Percentiles rank a stretch among this genome's conserved stretches.
Evolutionary conservation across 768 basidiomycete species (phyloP).

Genomic region (Kondoa malvinella): DNA sequence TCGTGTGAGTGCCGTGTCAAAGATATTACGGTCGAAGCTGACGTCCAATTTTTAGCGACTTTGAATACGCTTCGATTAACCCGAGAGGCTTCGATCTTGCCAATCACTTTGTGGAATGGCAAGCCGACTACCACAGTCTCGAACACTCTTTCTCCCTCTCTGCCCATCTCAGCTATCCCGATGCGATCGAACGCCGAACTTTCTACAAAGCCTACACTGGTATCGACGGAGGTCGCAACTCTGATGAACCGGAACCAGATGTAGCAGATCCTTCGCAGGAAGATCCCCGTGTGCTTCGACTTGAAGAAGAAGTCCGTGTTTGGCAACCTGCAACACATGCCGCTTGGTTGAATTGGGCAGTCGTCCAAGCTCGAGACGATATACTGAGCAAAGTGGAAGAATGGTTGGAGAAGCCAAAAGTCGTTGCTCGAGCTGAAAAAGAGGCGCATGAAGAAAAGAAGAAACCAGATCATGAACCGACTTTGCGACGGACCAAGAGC

Average conservation of each 20-base stretch:
- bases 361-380: conserved; percentile 72
- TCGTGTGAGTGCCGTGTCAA: conserved; percentile 16
- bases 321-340: conserved; percentile 87
- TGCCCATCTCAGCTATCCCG: conserved; percentile 50
- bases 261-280: conserved; percentile 8
- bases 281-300: conserved; percentile 37
- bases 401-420: conserved; percentile 21
- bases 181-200: conserved; percentile 50
- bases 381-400: conserved; percentile 36
- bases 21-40: conserved; percentile 15
- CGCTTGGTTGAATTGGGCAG: conserved; percentile 88
- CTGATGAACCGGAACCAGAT: conserved; percentile 18
- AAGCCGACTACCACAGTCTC: conserved; percentile 61
- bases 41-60: conserved; percentile 92
- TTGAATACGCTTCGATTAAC: conserved; percentile 88
- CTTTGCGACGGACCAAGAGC: not conserved
- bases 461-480: not conserved
- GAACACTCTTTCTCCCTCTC: conserved; percentile 33
- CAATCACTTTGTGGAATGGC: conserved; percentile 62
- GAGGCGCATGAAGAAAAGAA: not conserved
- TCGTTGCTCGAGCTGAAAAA: not conserved
- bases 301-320: conserved; percentile 61
- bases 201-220: conserved; percentile 63
- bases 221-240: conserved; percentile 19
- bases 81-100: conserved; percentile 78